phyloP scores from a whole-genome alignment of 2,329 filamentous ascomycete species.

The Fusarium domesticum region DNA sequence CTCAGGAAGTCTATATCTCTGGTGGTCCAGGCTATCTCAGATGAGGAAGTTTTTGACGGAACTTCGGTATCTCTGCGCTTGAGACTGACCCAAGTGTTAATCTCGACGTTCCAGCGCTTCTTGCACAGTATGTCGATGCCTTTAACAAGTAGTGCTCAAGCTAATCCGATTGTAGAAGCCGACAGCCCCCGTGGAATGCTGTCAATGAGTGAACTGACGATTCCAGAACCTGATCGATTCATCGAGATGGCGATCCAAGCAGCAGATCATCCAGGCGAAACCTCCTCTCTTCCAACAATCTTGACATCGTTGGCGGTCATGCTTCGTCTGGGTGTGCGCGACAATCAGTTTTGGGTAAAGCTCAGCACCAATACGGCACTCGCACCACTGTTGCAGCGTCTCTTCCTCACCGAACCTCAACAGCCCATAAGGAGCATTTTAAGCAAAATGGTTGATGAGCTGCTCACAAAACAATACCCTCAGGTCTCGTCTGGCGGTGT shows the following conservation, averaged over 20 bases:
- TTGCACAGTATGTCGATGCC: constrained; percentile 24
- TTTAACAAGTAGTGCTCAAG: not conserved
- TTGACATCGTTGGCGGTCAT: constrained; percentile 28
- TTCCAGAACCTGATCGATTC: constrained; percentile 22
- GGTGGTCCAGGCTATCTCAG: constrained; percentile 59
- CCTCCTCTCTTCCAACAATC: constrained; percentile 24
- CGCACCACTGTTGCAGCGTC: constrained; percentile 17
- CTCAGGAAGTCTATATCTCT: constrained; percentile 49
- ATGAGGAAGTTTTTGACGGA: constrained; percentile 50
- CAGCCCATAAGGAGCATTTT: constrained; percentile 29
- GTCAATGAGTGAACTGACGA: constrained; percentile 5
- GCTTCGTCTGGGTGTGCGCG: constrained; percentile 29
- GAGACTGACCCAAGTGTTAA: constrained; percentile 28
- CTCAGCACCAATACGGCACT: constrained; percentile 24
- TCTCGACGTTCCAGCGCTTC: constrained; percentile 30
- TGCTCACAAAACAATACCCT: constrained; percentile 12
- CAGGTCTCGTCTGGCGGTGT: constrained; percentile 1
- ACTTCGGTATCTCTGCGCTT: constrained; percentile 24
- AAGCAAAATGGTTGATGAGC: constrained; percentile 35
- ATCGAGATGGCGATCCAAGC: constrained; percentile 30
- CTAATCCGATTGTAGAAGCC: constrained; percentile 16
- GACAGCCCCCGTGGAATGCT: constrained; percentile 9
- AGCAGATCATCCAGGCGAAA: constrained; percentile 20
- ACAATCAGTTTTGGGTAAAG: constrained; percentile 31
- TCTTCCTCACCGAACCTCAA: constrained; percentile 31